Conservation (phyloP, 495 filamentous ascomycete genomes). For the Daldinia caldariorum region DNA sequence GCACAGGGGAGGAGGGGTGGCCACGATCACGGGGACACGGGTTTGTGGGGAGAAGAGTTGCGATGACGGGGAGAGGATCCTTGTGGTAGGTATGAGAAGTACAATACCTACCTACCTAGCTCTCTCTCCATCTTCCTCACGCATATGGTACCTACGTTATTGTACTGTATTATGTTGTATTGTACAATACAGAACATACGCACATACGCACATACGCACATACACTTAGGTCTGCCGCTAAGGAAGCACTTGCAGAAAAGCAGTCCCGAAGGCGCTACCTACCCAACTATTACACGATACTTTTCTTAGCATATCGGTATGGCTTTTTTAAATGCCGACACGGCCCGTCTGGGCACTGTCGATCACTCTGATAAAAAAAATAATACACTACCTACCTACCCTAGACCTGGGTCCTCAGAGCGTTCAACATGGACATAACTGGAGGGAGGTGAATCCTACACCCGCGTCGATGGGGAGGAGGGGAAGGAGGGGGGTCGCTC, state of each 20-base stretch:
- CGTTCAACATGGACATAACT: constrained; percentile 14
- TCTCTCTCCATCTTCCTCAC: neutral
- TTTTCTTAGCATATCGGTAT: constrained; percentile 12
- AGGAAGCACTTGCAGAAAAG: constrained; percentile 17
- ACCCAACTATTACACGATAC: constrained; percentile 11
- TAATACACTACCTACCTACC: no score
- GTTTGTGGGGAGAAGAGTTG: constrained; percentile 10
- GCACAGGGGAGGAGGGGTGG: constrained; percentile 6
- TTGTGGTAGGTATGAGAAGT: neutral
- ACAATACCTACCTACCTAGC: no score
- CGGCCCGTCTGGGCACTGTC: constrained; percentile 22
- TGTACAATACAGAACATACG: neutral
- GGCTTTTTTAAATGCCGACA: constrained; percentile 31
- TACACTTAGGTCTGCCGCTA: constrained; percentile 23
- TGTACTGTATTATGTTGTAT: no score
- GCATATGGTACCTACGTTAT: neutral
- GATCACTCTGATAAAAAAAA: constrained; percentile 31
- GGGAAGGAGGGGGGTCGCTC: constrained; percentile 9
- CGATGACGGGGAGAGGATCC: constrained; percentile 22
- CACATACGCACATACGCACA: no score
- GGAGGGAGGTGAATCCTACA: constrained; percentile 13
- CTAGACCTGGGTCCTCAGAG: neutral
- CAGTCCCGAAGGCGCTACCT: constrained; percentile 15
- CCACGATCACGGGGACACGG: constrained; percentile 21
- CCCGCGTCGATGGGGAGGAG: constrained; percentile 10